phyloP scores from a whole-genome alignment of 2,329 filamentous ascomycete genomes.

The Aspergillus intermedius region DNA sequence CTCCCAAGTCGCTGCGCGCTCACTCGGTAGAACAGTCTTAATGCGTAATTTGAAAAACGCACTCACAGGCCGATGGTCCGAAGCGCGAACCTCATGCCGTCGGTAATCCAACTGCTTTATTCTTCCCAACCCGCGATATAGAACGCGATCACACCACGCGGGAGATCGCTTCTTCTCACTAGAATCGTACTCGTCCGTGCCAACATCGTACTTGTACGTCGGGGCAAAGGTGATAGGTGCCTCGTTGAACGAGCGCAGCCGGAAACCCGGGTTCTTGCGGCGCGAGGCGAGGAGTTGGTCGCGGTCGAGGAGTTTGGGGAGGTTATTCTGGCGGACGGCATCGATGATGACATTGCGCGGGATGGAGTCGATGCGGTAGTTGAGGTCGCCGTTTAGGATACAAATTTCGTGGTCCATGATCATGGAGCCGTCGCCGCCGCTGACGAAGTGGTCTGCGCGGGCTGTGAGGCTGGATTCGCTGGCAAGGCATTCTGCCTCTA shows the following conservation, averaged over 20 bases:
- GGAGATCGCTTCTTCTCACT: conserved; percentile 91
- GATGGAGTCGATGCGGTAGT: conserved; percentile 98
- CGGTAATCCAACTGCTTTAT: conserved; percentile 84
- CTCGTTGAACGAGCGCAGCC: conserved; percentile 84
- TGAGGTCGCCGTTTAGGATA: conserved; percentile 89
- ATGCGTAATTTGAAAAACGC: conserved; percentile 75
- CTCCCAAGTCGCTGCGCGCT: conserved; percentile 62
- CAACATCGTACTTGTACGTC: conserved; percentile 98
- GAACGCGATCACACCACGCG: conserved; percentile 90
- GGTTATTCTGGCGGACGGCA: conserved; percentile 72
- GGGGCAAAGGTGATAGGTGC: conserved; percentile 84
- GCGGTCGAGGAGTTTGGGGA: conserved; percentile 79
- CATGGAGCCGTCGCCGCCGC: conserved; percentile 91
- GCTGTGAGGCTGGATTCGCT: conserved; percentile 59
- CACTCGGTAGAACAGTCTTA: conserved; percentile 68
- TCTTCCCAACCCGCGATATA: conserved; percentile 75
- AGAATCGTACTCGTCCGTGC: conserved; percentile 86
- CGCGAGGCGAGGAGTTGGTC: conserved; percentile 88
- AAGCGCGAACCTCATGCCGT: conserved; percentile 81
- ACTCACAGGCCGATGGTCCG: conserved; percentile 88
- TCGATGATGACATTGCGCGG: conserved; percentile 86
- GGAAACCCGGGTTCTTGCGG: conserved; percentile 82
- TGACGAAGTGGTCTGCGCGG: conserved; percentile 72
- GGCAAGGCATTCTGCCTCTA: conserved; percentile 72
- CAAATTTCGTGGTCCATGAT: conserved; percentile 97